A percentile compares a stretch with the other conserved stretches of the same genome.
These are phyloP conservation scores for Pachysolen tannophilus DNA, from an alignment of 805 yeast species.

Conservation along the genomic window DNA sequence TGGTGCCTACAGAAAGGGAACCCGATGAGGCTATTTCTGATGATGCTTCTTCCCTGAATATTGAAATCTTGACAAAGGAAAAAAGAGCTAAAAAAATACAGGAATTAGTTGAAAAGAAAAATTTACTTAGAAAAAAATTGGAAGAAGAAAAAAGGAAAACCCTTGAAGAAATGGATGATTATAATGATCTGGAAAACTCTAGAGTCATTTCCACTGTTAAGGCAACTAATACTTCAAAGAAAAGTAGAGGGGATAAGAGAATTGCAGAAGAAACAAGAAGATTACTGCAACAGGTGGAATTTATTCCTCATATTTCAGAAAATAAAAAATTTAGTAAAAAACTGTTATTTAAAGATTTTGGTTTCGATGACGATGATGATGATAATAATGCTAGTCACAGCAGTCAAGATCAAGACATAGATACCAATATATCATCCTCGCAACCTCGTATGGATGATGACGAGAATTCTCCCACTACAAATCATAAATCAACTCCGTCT, in stretches of 20 bases:
- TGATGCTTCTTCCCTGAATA: constrained; percentile 14
- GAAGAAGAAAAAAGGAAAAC: constrained; percentile 7
- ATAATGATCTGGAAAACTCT: constrained; percentile 6
- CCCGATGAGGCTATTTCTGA: background rate
- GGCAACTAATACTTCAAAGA: constrained; percentile 6
- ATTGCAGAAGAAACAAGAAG: constrained; percentile 12
- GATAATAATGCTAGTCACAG: constrained; percentile 11
- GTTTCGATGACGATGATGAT: background rate
- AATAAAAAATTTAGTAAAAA: constrained; percentile 15
- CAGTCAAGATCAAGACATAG: too few species aligned
- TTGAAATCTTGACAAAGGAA: too few species aligned
- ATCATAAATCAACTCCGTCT: constrained; percentile 11
- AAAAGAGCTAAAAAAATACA: constrained; percentile 20
- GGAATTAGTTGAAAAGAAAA: constrained; percentile 17
- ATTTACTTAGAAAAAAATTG: constrained; percentile 11
- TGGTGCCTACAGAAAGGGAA: constrained; percentile 2
- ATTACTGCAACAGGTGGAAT: constrained; percentile 6
- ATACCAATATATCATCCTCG: too few species aligned
- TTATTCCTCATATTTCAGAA: constrained; percentile 1
- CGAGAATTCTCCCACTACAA: constrained; percentile 4
- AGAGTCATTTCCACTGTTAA: constrained; percentile 5
- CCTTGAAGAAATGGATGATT: constrained; percentile 3
- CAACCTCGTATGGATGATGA: too few species aligned
- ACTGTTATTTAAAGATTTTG: constrained; percentile 13
- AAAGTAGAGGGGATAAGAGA: constrained; percentile 5